phyloP scores from a whole-genome alignment of 495 filamentous ascomycete species.

The Penicillium soppii region DNA sequence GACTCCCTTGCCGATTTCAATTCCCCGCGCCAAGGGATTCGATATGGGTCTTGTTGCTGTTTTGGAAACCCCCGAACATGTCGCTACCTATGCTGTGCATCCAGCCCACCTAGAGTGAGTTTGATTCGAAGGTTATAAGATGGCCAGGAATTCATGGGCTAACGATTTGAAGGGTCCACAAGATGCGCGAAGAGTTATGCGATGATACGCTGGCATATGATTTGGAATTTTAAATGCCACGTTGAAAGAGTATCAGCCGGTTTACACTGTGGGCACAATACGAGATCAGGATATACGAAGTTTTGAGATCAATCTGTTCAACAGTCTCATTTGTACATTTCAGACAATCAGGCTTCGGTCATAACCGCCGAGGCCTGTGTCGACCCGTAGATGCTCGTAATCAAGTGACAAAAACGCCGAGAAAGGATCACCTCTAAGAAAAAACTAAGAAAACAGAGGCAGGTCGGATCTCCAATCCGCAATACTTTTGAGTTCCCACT shows the following conservation, averaged over 20 bases:
- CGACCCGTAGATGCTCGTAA: slow-evolving; percentile 15
- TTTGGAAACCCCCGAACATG: slow-evolving; percentile 37
- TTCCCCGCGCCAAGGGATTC: slow-evolving; percentile 42
- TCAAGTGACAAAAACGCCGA: slow-evolving; percentile 24
- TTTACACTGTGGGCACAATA: background rate
- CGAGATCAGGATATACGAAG: background rate
- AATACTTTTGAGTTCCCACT: slow-evolving; percentile 26
- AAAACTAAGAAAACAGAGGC: slow-evolving; percentile 5
- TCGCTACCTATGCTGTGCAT: slow-evolving; percentile 36
- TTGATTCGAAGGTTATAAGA: background rate
- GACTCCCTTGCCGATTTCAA: slow-evolving; percentile 33
- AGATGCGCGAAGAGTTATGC: slow-evolving; percentile 42
- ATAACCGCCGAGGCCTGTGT: background rate
- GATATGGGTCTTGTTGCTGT: slow-evolving; percentile 45
- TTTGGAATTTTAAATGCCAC: slow-evolving; percentile 33
- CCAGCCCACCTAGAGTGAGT: slow-evolving; percentile 43
- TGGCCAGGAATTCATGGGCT: background rate
- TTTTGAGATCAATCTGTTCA: slow-evolving; percentile 2
- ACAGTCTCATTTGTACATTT: slow-evolving; percentile 9
- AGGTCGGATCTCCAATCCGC: slow-evolving; percentile 19
- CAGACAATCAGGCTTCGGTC: slow-evolving; percentile 2
- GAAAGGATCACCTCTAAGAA: slow-evolving; percentile 18
- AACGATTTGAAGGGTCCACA: slow-evolving; percentile 32
- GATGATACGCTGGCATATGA: slow-evolving; percentile 49
- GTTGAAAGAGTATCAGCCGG: too few relatives aligned